A percentile compares a stretch with the other conserved stretches of the same genome.
phyloP scores from a whole-genome alignment of 306 rosid species.

The Benincasa hispida region DNA sequence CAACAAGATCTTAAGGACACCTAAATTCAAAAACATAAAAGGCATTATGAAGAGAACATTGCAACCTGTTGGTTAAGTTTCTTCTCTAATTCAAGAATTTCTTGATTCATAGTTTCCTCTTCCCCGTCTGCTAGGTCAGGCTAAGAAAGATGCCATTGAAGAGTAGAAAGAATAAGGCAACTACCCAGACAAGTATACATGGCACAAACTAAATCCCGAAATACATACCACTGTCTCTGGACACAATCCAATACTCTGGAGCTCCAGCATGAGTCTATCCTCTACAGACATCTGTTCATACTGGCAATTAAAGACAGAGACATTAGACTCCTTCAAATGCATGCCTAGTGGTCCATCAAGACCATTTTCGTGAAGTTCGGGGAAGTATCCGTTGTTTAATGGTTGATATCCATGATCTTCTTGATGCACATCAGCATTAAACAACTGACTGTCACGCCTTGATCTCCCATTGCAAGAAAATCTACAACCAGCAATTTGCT shows the following conservation, averaged over 20 bases:
- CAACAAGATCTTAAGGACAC: neutral
- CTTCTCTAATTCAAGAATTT: constrained; percentile 52
- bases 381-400: constrained; percentile 21
- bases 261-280: constrained; percentile 64
- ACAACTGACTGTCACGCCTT: constrained; percentile 21
- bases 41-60: neutral
- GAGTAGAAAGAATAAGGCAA: constrained; percentile 2
- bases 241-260: constrained; percentile 56
- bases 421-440: constrained; percentile 14
- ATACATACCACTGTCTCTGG: constrained; percentile 66
- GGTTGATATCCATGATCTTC: constrained; percentile 18
- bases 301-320: constrained; percentile 20
- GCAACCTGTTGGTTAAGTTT: constrained; percentile 51
- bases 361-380: constrained; percentile 31
- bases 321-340: constrained; percentile 19
- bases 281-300: constrained; percentile 48
- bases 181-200: neutral
- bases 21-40: neutral
- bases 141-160: constrained; percentile 33
- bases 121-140: constrained; percentile 79
- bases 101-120: constrained; percentile 45
- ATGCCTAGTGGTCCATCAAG: constrained; percentile 22
- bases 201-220: constrained; percentile 1
- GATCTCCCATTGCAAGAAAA: constrained; percentile 39
- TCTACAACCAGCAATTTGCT: constrained; percentile 20